These are phyloP conservation scores for Leccinum imitatum DNA, from an alignment of 768 basidiomycete species.

Conservation along the genomic window DNA sequence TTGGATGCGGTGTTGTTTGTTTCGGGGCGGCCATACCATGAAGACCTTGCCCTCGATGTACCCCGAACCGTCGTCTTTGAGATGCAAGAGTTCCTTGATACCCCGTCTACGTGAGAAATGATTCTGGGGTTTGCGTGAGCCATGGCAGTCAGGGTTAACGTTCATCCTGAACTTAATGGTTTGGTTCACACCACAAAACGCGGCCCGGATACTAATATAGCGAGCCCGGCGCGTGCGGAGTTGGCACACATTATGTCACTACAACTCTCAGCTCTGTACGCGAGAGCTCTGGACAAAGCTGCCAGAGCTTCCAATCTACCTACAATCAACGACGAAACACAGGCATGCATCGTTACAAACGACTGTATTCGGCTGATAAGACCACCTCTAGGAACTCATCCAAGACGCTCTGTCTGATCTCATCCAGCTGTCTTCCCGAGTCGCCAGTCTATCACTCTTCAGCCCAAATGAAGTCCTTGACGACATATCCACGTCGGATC, in stretches of 20 bases:
- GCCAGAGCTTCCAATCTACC: constrained; percentile 40
- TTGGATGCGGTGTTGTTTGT: constrained; percentile 32
- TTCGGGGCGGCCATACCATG: constrained; percentile 45
- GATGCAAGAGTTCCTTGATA: constrained; percentile 34
- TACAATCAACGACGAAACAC: constrained; percentile 44
- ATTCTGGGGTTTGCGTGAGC: constrained; percentile 6
- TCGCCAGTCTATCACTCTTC: constrained; percentile 67
- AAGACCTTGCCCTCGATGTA: constrained; percentile 42
- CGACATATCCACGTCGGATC: constrained; percentile 75
- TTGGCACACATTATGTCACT: constrained; percentile 19
- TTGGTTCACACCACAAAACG: not conserved
- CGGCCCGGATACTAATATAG: not conserved
- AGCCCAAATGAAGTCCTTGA: constrained; percentile 82
- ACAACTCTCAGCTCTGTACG: constrained; percentile 40
- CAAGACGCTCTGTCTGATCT: constrained; percentile 57
- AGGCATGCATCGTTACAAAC: constrained; percentile 33
- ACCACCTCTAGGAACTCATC: constrained; percentile 53
- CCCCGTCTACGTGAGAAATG: constrained; percentile 30
- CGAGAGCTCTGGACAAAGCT: constrained; percentile 38
- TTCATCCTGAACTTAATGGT: constrained; percentile 9
- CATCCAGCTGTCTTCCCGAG: constrained; percentile 47
- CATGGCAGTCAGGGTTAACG: not conserved
- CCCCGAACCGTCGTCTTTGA: constrained; percentile 33
- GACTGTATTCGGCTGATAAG: constrained; percentile 8
- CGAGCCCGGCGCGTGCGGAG: not conserved